Conservation (phyloP, 257 asterid species). For the Perilla frutescens region DNA sequence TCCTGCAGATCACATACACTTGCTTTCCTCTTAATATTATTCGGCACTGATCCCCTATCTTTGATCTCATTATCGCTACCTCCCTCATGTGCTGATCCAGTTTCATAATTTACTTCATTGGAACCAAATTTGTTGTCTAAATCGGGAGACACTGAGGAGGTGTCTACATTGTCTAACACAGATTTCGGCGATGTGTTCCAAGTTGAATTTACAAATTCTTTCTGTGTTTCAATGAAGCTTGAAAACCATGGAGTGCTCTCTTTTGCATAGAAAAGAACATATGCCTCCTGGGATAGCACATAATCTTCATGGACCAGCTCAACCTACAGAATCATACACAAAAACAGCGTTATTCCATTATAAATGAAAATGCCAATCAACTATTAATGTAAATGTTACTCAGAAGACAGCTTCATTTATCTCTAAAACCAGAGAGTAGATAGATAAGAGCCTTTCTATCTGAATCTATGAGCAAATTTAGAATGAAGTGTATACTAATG, state of each 20-base stretch:
- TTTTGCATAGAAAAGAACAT: slow-evolving; percentile 82
- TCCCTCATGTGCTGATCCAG: slow-evolving; percentile 36
- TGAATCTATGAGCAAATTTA: slow-evolving; percentile 1
- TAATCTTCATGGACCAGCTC: slow-evolving; percentile 57
- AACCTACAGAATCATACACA: slow-evolving; percentile 52
- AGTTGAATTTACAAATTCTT: slow-evolving; percentile 39
- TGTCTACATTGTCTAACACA: slow-evolving; percentile 60
- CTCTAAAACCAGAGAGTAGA: slow-evolving; percentile 20
- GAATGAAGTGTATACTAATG: background rate
- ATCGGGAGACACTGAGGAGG: slow-evolving; percentile 38
- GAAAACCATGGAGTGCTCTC: slow-evolving; percentile 77
- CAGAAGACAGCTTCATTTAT: background rate
- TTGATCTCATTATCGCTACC: slow-evolving; percentile 30
- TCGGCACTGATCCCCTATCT: slow-evolving; percentile 29
- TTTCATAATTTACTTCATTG: slow-evolving; percentile 37
- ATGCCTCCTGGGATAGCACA: slow-evolving; percentile 87
- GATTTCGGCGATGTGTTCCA: slow-evolving; percentile 80
- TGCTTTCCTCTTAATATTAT: slow-evolving; percentile 31
- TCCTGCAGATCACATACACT: slow-evolving; percentile 22
- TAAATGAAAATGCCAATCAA: background rate
- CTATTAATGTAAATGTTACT: background rate
- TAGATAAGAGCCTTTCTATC: background rate
- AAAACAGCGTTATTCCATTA: slow-evolving; percentile 13
- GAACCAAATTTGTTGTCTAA: slow-evolving; percentile 26
- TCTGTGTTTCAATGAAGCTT: slow-evolving; percentile 59